Conservation (phyloP, 345 rosid genomes). For the Euclidium syriacum region DNA sequence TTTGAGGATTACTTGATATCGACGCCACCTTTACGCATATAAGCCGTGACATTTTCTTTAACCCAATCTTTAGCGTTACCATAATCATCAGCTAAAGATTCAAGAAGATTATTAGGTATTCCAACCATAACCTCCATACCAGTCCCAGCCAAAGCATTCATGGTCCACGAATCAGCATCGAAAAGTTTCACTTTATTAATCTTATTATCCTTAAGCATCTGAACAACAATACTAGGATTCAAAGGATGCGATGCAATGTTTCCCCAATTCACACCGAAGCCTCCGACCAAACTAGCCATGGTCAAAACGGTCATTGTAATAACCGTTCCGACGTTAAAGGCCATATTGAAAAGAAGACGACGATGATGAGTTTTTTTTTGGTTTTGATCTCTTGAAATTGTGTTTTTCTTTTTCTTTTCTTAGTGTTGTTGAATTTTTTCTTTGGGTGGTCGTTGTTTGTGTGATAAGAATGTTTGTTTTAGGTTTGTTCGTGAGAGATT, state of each 20-base stretch:
- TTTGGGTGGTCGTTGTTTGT: constrained; percentile 13
- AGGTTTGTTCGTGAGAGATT: constrained; percentile 10
- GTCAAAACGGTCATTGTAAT: constrained; percentile 27
- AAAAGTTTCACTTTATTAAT: constrained; percentile 69
- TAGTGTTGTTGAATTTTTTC: not conserved
- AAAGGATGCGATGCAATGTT: constrained; percentile 56
- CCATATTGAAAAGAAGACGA: constrained; percentile 19
- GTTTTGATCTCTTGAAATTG: not conserved
- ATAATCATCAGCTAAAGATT: constrained; percentile 26
- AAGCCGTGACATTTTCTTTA: constrained; percentile 50
- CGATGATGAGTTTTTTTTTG: not conserved
- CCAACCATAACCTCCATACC: constrained; percentile 76
- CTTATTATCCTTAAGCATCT: constrained; percentile 69
- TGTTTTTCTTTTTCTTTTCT: not conserved
- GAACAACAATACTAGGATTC: constrained; percentile 47
- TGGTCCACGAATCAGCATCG: constrained; percentile 56
- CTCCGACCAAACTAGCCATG: constrained; percentile 26
- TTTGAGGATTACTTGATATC: constrained; percentile 48
- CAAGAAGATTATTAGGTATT: constrained; percentile 62
- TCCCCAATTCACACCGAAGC: constrained; percentile 86
- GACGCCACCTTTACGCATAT: constrained; percentile 46
- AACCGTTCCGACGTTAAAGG: constrained; percentile 11
- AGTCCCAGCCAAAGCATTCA: constrained; percentile 46
- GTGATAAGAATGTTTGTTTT: constrained; percentile 24
- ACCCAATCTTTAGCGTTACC: constrained; percentile 67